These are phyloP conservation scores for Bidens hawaiensis DNA, from an alignment of 140 eudicot genomes.

Conservation along the genomic window DNA sequence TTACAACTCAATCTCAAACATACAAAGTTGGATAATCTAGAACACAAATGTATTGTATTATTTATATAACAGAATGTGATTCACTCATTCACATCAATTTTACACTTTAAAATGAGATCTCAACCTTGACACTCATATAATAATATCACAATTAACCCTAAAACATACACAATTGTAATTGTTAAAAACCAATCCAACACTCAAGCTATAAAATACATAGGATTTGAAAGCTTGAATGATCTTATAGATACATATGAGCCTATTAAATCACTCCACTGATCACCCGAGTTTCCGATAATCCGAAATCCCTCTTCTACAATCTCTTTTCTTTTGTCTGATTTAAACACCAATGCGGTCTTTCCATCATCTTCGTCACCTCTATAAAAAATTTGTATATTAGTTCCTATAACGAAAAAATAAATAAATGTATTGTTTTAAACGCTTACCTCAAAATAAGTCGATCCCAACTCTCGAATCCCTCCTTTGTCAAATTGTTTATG, in stretches of 20 bases:
- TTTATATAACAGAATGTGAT: background rate
- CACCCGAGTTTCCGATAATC: slow-evolving; percentile 79
- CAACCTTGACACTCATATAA: background rate
- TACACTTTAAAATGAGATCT: background rate
- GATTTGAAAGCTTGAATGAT: slow-evolving; percentile 90
- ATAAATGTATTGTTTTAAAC: background rate
- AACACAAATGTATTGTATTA: background rate
- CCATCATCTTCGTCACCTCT: slow-evolving; percentile 61
- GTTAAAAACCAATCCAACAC: background rate
- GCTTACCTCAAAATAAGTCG: slow-evolving; percentile 69
- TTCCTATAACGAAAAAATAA: background rate
- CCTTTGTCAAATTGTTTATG: slow-evolving; percentile 50
- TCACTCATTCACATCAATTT: background rate
- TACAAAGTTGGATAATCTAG: no score
- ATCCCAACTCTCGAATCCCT: slow-evolving; percentile 72
- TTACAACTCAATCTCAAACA: background rate
- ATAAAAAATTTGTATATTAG: background rate
- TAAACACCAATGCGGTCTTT: slow-evolving; percentile 48
- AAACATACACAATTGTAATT: background rate
- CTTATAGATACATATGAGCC: slow-evolving; percentile 54
- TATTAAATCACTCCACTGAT: slow-evolving; percentile 90
- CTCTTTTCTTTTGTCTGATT: slow-evolving; percentile 74
- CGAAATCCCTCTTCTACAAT: slow-evolving; percentile 66
- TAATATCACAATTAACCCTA: background rate
- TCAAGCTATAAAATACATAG: slow-evolving; percentile 83